Conservation (phyloP, 331 rosid species). For the Rhamnella rubrinervis region DNA sequence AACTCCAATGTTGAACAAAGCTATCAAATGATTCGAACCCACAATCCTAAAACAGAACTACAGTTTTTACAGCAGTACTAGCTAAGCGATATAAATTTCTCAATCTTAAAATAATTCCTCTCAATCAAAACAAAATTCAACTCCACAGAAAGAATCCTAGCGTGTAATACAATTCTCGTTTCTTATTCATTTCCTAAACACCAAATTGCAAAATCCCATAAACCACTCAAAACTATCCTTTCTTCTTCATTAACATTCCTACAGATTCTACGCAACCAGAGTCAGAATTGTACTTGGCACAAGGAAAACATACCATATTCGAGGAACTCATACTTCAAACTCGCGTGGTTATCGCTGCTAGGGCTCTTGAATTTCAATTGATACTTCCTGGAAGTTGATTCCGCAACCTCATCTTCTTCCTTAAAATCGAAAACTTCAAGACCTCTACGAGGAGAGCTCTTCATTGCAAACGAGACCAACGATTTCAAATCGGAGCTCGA, state of each 20-base stretch:
- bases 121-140: too few species aligned
- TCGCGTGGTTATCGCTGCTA: conserved; percentile 21
- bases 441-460: conserved; percentile 44
- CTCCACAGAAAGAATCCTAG: too few species aligned
- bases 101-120: too few species aligned
- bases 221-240: background rate
- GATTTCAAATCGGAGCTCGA: conserved; percentile 20
- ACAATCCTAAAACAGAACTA: too few species aligned
- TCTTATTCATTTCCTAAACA: too few species aligned
- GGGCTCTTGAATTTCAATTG: conserved; percentile 41
- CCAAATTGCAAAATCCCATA: background rate
- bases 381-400: conserved; percentile 27
- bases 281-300: background rate
- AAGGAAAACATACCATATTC: conserved; percentile 48
- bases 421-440: conserved; percentile 55
- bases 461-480: conserved; percentile 35
- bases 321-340: conserved; percentile 25
- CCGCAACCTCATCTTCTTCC: conserved; percentile 48
- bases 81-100: too few species aligned
- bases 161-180: too few species aligned
- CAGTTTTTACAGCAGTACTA: too few species aligned
- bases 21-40: too few species aligned
- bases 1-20: too few species aligned
- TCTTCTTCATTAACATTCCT: background rate
- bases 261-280: background rate